Conservation (phyloP, 495 filamentous ascomycete species). For the Apiosordaria backusii region DNA sequence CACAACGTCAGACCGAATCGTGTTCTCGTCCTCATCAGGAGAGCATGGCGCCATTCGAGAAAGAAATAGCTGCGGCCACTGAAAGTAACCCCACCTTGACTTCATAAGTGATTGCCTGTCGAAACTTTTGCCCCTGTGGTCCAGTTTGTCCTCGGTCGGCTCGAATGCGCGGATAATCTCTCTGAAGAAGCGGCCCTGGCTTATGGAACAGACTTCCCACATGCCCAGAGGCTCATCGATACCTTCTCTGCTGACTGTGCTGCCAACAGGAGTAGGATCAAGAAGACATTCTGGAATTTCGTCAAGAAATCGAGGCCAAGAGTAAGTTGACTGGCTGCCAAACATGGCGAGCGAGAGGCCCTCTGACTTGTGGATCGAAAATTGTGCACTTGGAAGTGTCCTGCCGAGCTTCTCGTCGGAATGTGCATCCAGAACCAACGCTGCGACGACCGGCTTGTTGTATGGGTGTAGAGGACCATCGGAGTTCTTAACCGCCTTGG, state of each 20-base stretch:
- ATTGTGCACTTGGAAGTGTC: conserved; percentile 42
- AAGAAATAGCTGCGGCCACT: neutral
- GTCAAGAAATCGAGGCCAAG: conserved; percentile 47
- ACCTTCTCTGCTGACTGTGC: conserved; percentile 40
- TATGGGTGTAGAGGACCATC: conserved; percentile 35
- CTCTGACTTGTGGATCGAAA: conserved; percentile 40
- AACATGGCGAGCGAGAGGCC: conserved; percentile 48
- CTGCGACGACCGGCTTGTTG: conserved; percentile 41
- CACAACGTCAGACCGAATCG: neutral
- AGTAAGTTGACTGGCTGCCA: conserved; percentile 46
- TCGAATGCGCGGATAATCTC: conserved; percentile 44
- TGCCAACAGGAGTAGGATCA: conserved; percentile 30
- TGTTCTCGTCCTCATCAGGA: neutral
- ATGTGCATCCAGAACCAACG: conserved; percentile 43
- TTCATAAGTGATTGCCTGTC: too few species aligned
- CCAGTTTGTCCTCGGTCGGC: conserved; percentile 34
- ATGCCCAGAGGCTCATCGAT: conserved; percentile 34
- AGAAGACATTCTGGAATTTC: conserved; percentile 30
- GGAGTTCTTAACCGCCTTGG: conserved; percentile 35
- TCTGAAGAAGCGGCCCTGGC: conserved; percentile 42
- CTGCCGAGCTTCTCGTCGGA: conserved; percentile 35
- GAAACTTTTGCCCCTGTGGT: too few species aligned
- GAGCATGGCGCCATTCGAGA: neutral
- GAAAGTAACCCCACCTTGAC: neutral
- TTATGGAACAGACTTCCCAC: conserved; percentile 41